These are phyloP conservation scores for Mucor saturninus DNA, from an alignment of 371 early-diverging fungal genomes.

Conservation along the genomic window DNA sequence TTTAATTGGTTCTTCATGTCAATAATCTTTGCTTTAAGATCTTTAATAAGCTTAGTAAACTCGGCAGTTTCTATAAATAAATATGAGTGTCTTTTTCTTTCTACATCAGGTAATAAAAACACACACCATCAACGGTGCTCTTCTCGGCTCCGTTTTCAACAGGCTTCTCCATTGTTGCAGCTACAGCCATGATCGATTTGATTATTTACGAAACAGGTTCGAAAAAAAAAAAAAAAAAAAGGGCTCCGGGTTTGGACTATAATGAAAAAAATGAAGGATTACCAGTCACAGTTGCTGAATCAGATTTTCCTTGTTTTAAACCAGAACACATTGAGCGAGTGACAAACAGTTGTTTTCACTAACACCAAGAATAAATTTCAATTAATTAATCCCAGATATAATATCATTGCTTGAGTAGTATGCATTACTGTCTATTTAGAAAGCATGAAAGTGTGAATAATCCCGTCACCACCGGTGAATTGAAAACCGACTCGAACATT, in stretches of 20 bases:
- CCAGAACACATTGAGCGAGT: too few species aligned
- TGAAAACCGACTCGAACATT: too few species aligned
- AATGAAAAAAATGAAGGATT: conserved; percentile 12
- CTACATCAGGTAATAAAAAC: background rate
- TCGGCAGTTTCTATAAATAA: conserved; percentile 24
- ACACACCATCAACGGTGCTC: conserved; percentile 2
- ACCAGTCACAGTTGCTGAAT: conserved; percentile 3
- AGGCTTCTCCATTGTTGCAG: conserved; percentile 11
- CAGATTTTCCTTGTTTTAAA: too few species aligned
- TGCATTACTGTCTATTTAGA: too few species aligned
- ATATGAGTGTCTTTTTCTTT: background rate
- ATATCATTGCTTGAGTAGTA: too few species aligned
- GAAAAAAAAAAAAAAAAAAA: background rate
- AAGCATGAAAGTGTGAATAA: too few species aligned
- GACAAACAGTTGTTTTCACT: too few species aligned
- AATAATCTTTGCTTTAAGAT: conserved; percentile 57
- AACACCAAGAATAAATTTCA: too few species aligned
- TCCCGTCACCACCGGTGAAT: too few species aligned
- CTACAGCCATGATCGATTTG: conserved; percentile 13
- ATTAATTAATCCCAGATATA: too few species aligned
- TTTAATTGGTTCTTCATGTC: conserved; percentile 61
- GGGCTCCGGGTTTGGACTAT: background rate
- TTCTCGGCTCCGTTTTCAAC: background rate
- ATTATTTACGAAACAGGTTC: background rate
- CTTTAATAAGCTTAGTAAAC: conserved; percentile 51